Base-by-base conservation (phyloP, 805 yeast species). In the Wickerhamomyces sydowiorum region DNA sequence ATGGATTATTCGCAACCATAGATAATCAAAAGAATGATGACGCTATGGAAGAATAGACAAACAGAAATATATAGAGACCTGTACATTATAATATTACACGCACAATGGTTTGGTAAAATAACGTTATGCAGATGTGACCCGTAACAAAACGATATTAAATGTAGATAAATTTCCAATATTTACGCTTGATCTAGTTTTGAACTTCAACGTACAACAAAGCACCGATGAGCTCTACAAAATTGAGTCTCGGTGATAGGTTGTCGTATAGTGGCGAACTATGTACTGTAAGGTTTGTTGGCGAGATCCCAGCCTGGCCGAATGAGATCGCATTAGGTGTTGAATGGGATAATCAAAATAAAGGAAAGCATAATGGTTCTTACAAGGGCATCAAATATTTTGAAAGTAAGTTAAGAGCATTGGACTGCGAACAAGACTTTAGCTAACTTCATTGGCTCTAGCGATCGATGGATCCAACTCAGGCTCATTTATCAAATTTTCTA, bases 331-430 rank as follows among this genome's bases (percentile, higher is more conserved):
- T 76, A 13, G 97, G 97, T 1, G 70, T 90, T 4, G 96, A 90
- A 59, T 90, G 96, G 96, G 97, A 90, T 57, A 67, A 78, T 36
- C 61, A 71, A 0, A 42, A 45, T 0, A 66, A 88, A 28, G 97
- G 97, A 1, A 86, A 81, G 52, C 78, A 89, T 57, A 64, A 74
- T 47, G 98, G 98, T 0, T 43, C 56, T 1, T 46, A 77, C 22
- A 66, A 74, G 18, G 86, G 82, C 0, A 52, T 61, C 0, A 51
- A 57, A 40, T 86, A 86, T 57, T 90, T 90, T 57, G 27, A 48
- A 7, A 52, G 66, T 36, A 6, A 19, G 31, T 33, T 4, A 56
- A 62, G 5, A 54, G 56, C 37, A 36, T 55, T 15, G 54, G 50
- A 44, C 14, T 7, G 45, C 1, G 53, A 46, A 35, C n/a, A 50